These are phyloP conservation scores for Dryas drummondii DNA, from an alignment of 306 rosid genomes.

Conservation along the genomic window DNA sequence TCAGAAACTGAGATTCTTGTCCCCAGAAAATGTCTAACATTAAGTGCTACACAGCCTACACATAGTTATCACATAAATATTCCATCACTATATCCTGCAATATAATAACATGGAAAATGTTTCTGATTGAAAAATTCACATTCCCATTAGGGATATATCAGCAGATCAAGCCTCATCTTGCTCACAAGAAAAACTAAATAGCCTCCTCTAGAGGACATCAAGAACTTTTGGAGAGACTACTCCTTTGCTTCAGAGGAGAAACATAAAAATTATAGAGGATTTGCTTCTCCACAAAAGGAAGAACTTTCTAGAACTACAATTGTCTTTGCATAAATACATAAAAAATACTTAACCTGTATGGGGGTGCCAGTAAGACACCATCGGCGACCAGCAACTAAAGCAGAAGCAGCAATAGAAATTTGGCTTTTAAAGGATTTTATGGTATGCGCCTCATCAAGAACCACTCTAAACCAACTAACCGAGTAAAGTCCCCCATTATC, in stretches of 20 bases:
- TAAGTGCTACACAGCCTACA: background rate
- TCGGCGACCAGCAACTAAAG: slow-evolving; percentile 79
- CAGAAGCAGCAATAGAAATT: slow-evolving; percentile 74
- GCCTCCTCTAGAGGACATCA: background rate
- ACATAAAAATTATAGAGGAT: background rate
- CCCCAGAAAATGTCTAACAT: background rate
- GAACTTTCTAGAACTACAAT: background rate
- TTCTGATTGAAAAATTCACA: no score
- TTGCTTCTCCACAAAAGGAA: background rate
- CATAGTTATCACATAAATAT: background rate
- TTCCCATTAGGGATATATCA: no score
- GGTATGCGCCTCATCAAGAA: slow-evolving; percentile 96
- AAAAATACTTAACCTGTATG: slow-evolving; percentile 58
- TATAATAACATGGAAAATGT: no score
- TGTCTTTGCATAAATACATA: background rate
- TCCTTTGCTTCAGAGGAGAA: background rate
- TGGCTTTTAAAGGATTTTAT: slow-evolving; percentile 94
- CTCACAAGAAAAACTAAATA: background rate
- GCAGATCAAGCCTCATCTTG: no score
- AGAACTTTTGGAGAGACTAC: background rate
- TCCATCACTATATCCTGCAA: no score
- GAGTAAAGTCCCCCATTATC: slow-evolving; percentile 77
- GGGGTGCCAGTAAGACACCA: slow-evolving; percentile 99
- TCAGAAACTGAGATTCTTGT: background rate
- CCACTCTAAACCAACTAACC: slow-evolving; percentile 87